These are phyloP conservation scores for Penicillium sp. DNA, from an alignment of 2,329 filamentous ascomycete genomes.

Conservation along the genomic window DNA sequence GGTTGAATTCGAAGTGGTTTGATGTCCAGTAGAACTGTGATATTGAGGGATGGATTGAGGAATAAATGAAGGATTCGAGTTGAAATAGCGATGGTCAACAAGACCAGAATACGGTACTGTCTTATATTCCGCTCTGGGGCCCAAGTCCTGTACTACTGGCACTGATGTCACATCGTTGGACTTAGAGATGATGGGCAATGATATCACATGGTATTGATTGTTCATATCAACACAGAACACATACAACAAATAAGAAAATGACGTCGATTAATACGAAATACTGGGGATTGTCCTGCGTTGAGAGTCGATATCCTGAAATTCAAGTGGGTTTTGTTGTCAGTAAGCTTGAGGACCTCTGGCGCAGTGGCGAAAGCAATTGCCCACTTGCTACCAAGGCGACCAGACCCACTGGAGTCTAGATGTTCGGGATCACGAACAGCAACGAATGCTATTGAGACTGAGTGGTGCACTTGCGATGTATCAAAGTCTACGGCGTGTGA, in stretches of 20 bases:
- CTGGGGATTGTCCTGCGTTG: background rate
- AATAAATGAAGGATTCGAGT: background rate
- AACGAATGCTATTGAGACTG: background rate
- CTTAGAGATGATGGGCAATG: conserved; percentile 19
- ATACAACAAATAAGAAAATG: background rate
- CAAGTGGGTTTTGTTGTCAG: background rate
- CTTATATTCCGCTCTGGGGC: background rate
- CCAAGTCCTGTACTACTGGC: background rate
- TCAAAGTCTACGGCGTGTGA: rapidly evolving
- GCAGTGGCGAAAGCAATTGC: background rate
- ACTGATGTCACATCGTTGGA: conserved; percentile 17
- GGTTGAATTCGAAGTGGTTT: background rate
- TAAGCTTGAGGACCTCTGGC: background rate
- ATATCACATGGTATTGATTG: conserved; percentile 17
- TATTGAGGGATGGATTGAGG: background rate
- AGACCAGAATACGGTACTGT: background rate
- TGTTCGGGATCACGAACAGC: background rate
- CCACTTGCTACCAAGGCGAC: background rate
- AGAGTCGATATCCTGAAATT: background rate
- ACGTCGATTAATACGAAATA: background rate
- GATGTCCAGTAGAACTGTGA: background rate
- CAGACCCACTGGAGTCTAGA: background rate
- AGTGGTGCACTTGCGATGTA: background rate
- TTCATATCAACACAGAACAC: background rate
- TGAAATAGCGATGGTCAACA: background rate